phyloP scores from a whole-genome alignment of 169 alveolate species.

The Eimeria tenella region DNA sequence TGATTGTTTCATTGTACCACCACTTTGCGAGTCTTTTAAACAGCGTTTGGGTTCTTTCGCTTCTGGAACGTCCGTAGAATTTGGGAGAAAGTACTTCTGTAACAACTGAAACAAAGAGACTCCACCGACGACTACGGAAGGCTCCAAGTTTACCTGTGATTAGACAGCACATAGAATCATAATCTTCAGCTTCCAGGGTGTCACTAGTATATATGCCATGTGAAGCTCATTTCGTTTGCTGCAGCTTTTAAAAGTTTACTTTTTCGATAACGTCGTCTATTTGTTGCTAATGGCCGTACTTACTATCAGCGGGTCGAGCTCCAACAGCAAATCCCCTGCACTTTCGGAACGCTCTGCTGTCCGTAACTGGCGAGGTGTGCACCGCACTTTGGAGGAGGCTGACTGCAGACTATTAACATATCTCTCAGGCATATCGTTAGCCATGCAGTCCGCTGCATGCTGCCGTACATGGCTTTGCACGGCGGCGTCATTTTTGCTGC shows the following conservation, averaged over 20 bases:
- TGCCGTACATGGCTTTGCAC: background rate
- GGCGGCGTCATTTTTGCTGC: background rate
- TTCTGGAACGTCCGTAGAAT: background rate
- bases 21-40: no score
- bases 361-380: no score
- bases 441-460: background rate
- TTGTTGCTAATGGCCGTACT: background rate
- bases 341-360: no score
- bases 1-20: no score
- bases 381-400: no score
- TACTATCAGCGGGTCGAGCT: slow-evolving; percentile 57
- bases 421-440: background rate
- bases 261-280: background rate
- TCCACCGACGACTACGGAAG: slow-evolving; percentile 10
- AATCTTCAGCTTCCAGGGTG: no score
- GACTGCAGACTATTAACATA: background rate
- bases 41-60: background rate
- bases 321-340: slow-evolving; percentile 5
- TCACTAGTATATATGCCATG: no score
- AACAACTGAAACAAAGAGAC: slow-evolving; percentile 28
- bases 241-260: background rate
- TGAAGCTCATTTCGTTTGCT: background rate
- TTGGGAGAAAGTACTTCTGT: background rate
- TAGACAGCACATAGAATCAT: background rate
- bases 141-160: slow-evolving; percentile 58